Evolutionary conservation across 2,329 filamentous ascomycete genomes (phyloP).

Genomic region (Alternaria tenuissima): DNA sequence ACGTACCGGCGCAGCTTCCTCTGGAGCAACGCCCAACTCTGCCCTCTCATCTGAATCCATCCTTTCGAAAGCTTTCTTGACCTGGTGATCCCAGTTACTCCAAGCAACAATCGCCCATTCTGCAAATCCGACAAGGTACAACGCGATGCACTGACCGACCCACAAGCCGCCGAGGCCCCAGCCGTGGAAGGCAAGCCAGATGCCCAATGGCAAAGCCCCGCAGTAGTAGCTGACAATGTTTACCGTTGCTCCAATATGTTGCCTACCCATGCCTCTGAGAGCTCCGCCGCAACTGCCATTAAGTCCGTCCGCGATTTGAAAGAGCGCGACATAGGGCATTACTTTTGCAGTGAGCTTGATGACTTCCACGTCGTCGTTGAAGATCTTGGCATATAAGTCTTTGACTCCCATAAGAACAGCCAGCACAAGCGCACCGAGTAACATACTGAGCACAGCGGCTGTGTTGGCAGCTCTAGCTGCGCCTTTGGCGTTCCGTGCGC

Average conservation of each 20-base stretch:
- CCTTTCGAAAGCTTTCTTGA: slow-evolving; percentile 73
- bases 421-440: slow-evolving; percentile 73
- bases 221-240: slow-evolving; percentile 87
- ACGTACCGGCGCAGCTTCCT: slow-evolving; percentile 27
- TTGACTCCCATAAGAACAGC: slow-evolving; percentile 73
- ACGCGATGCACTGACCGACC: slow-evolving; percentile 76
- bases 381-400: slow-evolving; percentile 77
- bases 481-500: slow-evolving; percentile 69
- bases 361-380: slow-evolving; percentile 79
- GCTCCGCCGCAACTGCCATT: slow-evolving; percentile 86
- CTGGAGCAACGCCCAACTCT: slow-evolving; percentile 47
- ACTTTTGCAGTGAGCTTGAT: slow-evolving; percentile 76
- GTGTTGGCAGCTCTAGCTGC: slow-evolving; percentile 77
- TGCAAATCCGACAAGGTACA: slow-evolving; percentile 79
- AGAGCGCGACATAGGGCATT: slow-evolving; percentile 85
- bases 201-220: slow-evolving; percentile 80
- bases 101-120: slow-evolving; percentile 83
- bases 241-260: slow-evolving; percentile 83
- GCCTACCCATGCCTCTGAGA: slow-evolving; percentile 82
- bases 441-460: slow-evolving; percentile 75
- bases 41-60: slow-evolving; percentile 65
- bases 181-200: slow-evolving; percentile 84
- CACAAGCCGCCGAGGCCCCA: slow-evolving; percentile 84
- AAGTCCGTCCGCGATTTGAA: slow-evolving; percentile 88
- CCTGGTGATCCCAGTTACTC: slow-evolving; percentile 79